Percentiles rank a stretch among this genome's conserved stretches.
Evolutionary conservation across 2,329 filamentous ascomycete genomes (phyloP).

Genomic region (Exophiala xenobiotica): DNA sequence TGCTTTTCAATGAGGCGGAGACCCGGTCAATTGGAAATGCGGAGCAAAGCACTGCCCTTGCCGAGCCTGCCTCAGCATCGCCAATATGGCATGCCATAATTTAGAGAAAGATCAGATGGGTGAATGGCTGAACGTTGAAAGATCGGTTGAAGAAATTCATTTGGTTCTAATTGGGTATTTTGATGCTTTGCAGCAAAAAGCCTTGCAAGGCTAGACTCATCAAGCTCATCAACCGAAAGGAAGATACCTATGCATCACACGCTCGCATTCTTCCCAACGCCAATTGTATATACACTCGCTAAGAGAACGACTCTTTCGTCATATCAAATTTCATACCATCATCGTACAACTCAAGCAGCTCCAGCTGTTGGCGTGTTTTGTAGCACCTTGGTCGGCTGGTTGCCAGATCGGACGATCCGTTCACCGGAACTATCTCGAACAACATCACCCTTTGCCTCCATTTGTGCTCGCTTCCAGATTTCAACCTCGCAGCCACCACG

Average conservation of each 20-base stretch:
- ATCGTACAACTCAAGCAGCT: slow-evolving; percentile 59
- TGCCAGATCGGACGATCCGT: slow-evolving; percentile 80
- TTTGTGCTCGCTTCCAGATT: slow-evolving; percentile 86
- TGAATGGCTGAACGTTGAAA: background rate
- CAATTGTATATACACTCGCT: slow-evolving; percentile 21
- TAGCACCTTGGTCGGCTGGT: slow-evolving; percentile 79
- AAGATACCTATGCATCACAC: slow-evolving; percentile 3
- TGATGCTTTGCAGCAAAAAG: slow-evolving; percentile 10
- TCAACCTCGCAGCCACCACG: slow-evolving; percentile 85
- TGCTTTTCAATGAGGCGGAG: slow-evolving; percentile 4
- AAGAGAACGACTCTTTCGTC: slow-evolving; percentile 4
- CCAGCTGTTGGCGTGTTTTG: slow-evolving; percentile 80
- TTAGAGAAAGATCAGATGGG: no score
- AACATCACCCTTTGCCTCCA: slow-evolving; percentile 69
- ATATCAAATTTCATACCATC: slow-evolving; percentile 6
- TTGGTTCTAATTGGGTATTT: slow-evolving; percentile 3
- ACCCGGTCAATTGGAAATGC: background rate
- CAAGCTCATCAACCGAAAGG: slow-evolving; percentile 1
- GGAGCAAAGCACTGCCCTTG: background rate
- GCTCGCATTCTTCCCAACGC: background rate
- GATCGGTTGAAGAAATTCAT: background rate
- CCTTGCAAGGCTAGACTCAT: slow-evolving; percentile 4
- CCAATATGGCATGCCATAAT: no score
- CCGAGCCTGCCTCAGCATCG: background rate
- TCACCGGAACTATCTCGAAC: slow-evolving; percentile 78